Evolutionary conservation across 2,329 filamentous ascomycete species (phyloP).

Genomic region (Epichloe baconii): DNA sequence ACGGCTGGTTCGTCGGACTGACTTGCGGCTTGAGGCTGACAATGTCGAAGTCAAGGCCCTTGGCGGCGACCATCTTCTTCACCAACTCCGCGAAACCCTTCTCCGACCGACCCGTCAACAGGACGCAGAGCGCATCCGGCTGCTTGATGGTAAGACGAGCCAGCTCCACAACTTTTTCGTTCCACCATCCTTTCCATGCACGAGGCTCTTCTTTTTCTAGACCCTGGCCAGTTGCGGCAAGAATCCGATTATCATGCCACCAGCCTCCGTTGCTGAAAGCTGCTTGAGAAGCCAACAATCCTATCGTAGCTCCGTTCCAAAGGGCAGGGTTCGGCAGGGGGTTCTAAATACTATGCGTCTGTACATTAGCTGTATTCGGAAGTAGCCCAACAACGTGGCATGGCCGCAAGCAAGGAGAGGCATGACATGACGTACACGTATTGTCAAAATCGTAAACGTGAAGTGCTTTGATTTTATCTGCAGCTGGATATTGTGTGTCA

Average conservation of each 20-base stretch:
- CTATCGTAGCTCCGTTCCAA: constrained; percentile 71
- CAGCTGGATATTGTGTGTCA: constrained; percentile 24
- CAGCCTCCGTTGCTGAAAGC: constrained; percentile 75
- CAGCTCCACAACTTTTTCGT: constrained; percentile 74
- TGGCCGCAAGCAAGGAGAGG: background rate
- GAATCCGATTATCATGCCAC: constrained; percentile 89
- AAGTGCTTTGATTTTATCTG: constrained; percentile 60
- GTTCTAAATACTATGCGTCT: constrained; percentile 66
- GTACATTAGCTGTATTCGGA: background rate
- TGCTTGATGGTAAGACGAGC: constrained; percentile 72
- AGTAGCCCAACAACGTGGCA: background rate
- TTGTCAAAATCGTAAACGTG: constrained; percentile 99
- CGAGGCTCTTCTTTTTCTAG: constrained; percentile 67
- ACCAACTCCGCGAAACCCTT: constrained; percentile 64
- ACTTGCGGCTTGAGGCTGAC: constrained; percentile 75
- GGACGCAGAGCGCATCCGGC: constrained; percentile 69
- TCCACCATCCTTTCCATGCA: constrained; percentile 93
- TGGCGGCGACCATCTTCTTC: constrained; percentile 66
- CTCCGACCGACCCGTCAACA: constrained; percentile 79
- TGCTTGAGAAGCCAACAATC: constrained; percentile 62
- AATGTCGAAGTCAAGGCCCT: constrained; percentile 76
- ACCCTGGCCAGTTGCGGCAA: constrained; percentile 76
- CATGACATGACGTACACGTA: constrained; percentile 47
- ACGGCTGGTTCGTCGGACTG: constrained; percentile 66
- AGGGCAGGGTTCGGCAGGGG: constrained; percentile 79